Evolutionary conservation across 2,329 filamentous ascomycete species (phyloP), one percentile per base, ranked within the genome.

Genomic region (Stachybotrys elegans): DNA sequence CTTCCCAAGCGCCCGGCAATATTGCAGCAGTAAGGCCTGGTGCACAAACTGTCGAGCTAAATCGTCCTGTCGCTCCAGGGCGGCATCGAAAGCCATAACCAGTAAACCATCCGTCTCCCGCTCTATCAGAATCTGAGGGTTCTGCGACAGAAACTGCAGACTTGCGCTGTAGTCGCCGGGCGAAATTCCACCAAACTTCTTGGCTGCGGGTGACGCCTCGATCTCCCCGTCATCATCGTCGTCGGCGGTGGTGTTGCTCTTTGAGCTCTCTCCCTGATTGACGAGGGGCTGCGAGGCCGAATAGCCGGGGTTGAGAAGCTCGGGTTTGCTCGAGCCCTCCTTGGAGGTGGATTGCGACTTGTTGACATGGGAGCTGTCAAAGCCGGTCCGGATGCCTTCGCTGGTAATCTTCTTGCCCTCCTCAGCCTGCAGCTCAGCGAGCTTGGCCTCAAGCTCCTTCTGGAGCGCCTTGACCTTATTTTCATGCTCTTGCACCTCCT

Each of bases 401-500:
- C 91, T 97, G 11, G 93, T 98, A 51, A 98, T 98, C 71, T 97
- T 96, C 61, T 78, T 81, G 47, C 77, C 71, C 54, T 95, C 91
- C 52, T 93, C 86, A 63, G 83, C 86, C 69, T 97, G 88, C 32
- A 98, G 73, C 65, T 90, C 81, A 5, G 75, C 83, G 25, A 97
- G 73, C 69, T 92, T 92, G 43, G 70, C 68, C 23, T 81, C 60
- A 39, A 96, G 71, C 55, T 97, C 78, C 52, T 76, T 78, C 63
- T 96, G 90, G 52, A 97, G 70, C 36, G 78, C 79, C 49, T 82
- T 72, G 35, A 98, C 86, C 67, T 95, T 92, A 38, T 72, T 70
- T 59, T 86, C 76, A 62, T 98, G 92, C 27, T 74, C 77, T 50
- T 81, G 77, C 14, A 97, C 79, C 57, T 93, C 92, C 39, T 78